Base-by-base conservation (phyloP, 23 red algal genomes). In the Gracilaria vermiculophylla region DNA sequence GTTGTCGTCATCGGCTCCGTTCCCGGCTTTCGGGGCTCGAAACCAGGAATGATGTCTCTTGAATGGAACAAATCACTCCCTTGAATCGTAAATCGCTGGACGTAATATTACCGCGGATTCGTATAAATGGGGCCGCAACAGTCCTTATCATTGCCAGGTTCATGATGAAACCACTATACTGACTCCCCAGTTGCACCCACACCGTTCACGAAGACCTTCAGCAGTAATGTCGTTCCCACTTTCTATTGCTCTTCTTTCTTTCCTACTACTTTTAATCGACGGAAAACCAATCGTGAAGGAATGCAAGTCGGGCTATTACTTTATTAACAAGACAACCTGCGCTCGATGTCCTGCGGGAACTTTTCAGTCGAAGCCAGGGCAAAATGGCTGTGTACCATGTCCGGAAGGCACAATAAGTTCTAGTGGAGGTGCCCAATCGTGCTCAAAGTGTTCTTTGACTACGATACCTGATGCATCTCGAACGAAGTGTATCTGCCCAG, bases 351-450 rank as follows among this genome's bases (percentile, higher is more conserved):
- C 73, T 17, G 14, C 73, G 21, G 73, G 73, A 25, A 78, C 73
- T 25, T 78, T 11, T 45, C 73, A 78, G 54, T 2, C 1, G 15
- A 6, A 52, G 32, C 21, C 73, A 27, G 73, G 73, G 7, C 48
- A 52, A 52, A 56, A 53, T 5, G 73, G 73, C 45, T 78, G 73
- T 49, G 54, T 78, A 15, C 73, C 73, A 45, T 78, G 73, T 29
- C 32, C 73, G 52, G 20, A 42, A 16, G 73, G 73, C 33, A 35
- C 51, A 17, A 52, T 78, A 16, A 51, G 41, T 39, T 32, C 11
- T 14, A 70, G 35, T 16, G 64, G 37, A 6, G 64, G 33, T 5
- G 31, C 64, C 17, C 12, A 12, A 40, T 70, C 37, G 1, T 70
- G 64, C 37, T 5, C 64, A 43, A 42, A 39, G 20, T 70, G 64